Conservation (phyloP, 1,284 basidiomycete genomes). For the Tremellales sp. region DNA sequence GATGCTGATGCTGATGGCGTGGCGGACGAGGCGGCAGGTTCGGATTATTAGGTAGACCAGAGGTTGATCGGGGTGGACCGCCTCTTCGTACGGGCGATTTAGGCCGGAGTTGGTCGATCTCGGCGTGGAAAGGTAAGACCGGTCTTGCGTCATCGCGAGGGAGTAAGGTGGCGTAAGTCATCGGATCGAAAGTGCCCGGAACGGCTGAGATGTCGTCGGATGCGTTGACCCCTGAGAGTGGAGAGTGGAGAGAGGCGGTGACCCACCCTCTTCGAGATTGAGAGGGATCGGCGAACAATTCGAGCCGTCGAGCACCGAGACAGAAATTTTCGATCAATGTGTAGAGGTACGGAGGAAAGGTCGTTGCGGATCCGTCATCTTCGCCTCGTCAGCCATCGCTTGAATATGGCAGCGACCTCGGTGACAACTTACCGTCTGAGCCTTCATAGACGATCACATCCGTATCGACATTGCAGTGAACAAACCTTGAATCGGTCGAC, state of each 20-base stretch:
- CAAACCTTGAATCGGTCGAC: conserved; percentile 90
- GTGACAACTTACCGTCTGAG: neutral
- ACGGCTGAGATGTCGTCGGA: neutral
- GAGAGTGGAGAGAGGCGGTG: conserved; percentile 59
- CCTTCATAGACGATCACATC: conserved; percentile 87
- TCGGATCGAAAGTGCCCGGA: conserved; percentile 49
- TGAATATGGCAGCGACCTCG: neutral
- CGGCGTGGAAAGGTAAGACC: conserved; percentile 24
- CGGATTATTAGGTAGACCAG: neutral
- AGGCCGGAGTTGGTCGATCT: conserved; percentile 79
- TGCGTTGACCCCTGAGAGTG: neutral
- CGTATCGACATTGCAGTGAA: conserved; percentile 97
- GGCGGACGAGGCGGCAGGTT: neutral
- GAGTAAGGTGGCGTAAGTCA: conserved; percentile 53
- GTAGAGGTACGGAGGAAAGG: conserved; percentile 91
- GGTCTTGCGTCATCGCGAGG: conserved; percentile 16
- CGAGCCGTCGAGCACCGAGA: conserved; percentile 83
- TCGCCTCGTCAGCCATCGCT: neutral
- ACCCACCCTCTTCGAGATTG: conserved; percentile 87
- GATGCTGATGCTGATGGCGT: neutral
- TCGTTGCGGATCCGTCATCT: conserved; percentile 61
- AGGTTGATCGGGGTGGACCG: neutral
- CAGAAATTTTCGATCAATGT: conserved; percentile 97
- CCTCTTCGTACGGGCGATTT: conserved; percentile 62
- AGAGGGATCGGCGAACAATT: conserved; percentile 75